Conservation (phyloP, 2,329 filamentous ascomycete species). For the Dactylonectria macrodidyma region DNA sequence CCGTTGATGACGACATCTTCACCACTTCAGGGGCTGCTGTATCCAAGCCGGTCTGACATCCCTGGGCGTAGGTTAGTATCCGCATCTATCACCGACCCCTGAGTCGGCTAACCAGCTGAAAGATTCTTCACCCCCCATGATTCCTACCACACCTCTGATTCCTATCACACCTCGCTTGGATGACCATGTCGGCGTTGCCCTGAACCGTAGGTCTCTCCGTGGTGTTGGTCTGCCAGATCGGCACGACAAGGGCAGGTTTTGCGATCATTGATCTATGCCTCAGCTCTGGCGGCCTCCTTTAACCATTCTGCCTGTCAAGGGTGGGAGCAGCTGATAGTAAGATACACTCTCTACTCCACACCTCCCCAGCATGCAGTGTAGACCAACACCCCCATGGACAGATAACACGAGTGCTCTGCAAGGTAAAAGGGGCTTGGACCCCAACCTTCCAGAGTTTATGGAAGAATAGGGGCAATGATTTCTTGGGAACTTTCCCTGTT, state of each 20-base stretch:
- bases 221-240: too few species aligned
- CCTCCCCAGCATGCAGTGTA: not conserved
- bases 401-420: too few species aligned
- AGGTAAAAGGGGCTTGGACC: too few species aligned
- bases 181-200: too few species aligned
- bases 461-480: too few species aligned
- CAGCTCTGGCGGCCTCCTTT: not conserved
- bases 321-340: not conserved
- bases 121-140: not conserved
- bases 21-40: not conserved
- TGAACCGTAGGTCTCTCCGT: too few species aligned
- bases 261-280: not conserved
- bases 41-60: not conserved
- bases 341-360: slow-evolving; percentile 1
- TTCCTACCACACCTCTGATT: too few species aligned
- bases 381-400: not conserved
- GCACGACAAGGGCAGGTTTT: too few species aligned
- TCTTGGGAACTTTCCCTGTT: too few species aligned
- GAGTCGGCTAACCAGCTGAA: not conserved
- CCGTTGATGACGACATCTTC: not conserved
- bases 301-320: not conserved
- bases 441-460: too few species aligned
- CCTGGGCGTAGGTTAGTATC: not conserved
- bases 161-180: not conserved
- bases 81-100: not conserved